Percentiles rank a stretch among this genome's conserved stretches.
Evolutionary conservation across 2,329 filamentous ascomycete species (phyloP).

Genomic region (Colletotrichum melonis): DNA sequence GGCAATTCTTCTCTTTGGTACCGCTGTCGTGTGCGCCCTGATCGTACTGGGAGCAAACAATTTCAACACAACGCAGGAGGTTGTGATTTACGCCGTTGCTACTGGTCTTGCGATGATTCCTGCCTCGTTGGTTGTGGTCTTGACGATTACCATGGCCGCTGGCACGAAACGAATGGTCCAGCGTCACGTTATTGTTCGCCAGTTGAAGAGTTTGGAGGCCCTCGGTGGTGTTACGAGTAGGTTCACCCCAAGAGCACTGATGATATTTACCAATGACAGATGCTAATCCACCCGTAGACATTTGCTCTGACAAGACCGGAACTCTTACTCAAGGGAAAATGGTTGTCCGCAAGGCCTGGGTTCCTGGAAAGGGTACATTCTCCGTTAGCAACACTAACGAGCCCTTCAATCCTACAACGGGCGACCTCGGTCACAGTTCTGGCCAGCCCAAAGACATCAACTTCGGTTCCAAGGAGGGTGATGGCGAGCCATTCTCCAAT

Average conservation of each 20-base stretch:
- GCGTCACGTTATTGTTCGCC: conserved; percentile 63
- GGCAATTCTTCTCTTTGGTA: conserved; percentile 73
- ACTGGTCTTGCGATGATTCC: conserved; percentile 63
- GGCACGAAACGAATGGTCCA: conserved; percentile 66
- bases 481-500: conserved; percentile 41
- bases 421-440: conserved; percentile 54
- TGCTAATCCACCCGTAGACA: conserved; percentile 46
- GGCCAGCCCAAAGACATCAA: conserved; percentile 49
- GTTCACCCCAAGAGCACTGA: neutral
- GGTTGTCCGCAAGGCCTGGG: conserved; percentile 64
- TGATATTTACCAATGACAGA: neutral
- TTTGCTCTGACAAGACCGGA: conserved; percentile 69
- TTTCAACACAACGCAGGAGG: conserved; percentile 51
- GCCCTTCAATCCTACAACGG: conserved; percentile 67
- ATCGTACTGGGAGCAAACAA: conserved; percentile 58
- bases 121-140: conserved; percentile 60
- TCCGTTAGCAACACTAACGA: conserved; percentile 61
- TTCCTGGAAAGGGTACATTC: conserved; percentile 60
- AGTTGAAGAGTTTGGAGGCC: conserved; percentile 62
- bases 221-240: conserved; percentile 61
- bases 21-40: conserved; percentile 60
- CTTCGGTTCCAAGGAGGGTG: conserved; percentile 40
- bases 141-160: conserved; percentile 70
- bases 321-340: conserved; percentile 65
- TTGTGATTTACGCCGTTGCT: conserved; percentile 57